Base-by-base conservation (phyloP, 768 basidiomycete species). In the Scleroderma bovista region DNA sequence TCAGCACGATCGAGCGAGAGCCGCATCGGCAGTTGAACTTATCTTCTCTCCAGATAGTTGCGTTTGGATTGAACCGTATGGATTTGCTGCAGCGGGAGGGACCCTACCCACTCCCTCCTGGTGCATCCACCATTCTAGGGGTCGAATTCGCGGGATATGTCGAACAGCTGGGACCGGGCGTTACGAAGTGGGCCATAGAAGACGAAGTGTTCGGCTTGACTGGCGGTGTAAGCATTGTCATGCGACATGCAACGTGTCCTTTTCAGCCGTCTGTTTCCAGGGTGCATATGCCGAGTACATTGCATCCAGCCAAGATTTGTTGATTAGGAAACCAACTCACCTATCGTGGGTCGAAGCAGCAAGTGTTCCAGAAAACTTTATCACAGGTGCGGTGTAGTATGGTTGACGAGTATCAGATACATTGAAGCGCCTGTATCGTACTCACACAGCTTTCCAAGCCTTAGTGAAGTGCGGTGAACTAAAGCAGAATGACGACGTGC, bases 201-300 rank as follows among this genome's bases (percentile, higher is more conserved):
- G 84, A 88, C 55, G 83, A 88, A 61, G 88, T 92, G 10, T 74
- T 87, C 55, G 93, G 93, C 17, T 74, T 95, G 2, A 78, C 84
- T 8, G 79, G 77, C 29, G 93, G 93, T 16, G 92, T 93, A 64
- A 68, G 86, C 65, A n/a, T 15, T 13, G 13, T 47, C 24, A 17
- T 33, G 41, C 23, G 33, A 39, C 20, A 33, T 4, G 8, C 7
- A 16, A 1, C 4, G 46, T 10, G 24, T 47, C 46, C 36, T n/a
- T 55, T 24, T 53, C 41, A 23, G 26, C 26, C 29, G 19, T 31
- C 17, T 41, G 29, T 48, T 22, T 23, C 23, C 44, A 93, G 92
- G 93, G 93, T 32, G 91, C 92, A 39, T 94, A 93, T 60, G 92
- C 93, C 32, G 88, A 94, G 64, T 94, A 83, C 63, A 80, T 97